These are phyloP conservation scores for Oxytropis ochrocephala DNA, from an alignment of 306 rosid species.

Conservation along the genomic window DNA sequence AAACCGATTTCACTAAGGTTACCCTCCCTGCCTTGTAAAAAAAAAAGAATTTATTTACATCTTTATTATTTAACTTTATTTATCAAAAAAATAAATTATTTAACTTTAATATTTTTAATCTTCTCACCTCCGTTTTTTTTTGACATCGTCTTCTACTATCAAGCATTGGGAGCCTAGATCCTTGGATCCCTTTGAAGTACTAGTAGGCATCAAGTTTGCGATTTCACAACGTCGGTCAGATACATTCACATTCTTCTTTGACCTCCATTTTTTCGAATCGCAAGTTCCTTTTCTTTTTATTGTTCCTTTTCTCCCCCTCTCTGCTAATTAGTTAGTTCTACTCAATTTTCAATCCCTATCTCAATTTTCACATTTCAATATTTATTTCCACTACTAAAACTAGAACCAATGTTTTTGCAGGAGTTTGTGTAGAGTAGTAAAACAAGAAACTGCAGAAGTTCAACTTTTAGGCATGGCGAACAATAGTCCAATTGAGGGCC, in stretches of 20 bases:
- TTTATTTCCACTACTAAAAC: background rate
- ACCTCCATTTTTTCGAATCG: background rate
- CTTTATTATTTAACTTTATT: no score
- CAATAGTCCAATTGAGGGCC: conserved; percentile 32
- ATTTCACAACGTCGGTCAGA: background rate
- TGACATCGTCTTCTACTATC: no score
- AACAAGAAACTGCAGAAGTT: conserved; percentile 5
- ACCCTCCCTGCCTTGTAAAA: no score
- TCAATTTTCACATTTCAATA: background rate
- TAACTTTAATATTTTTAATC: no score
- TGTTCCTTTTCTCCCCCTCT: background rate
- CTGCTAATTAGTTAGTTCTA: background rate
- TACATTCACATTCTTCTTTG: background rate
- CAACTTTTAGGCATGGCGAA: conserved; percentile 29
- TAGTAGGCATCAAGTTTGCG: background rate
- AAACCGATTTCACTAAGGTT: no score
- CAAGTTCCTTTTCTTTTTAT: background rate
- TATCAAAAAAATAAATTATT: no score
- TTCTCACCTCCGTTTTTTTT: no score
- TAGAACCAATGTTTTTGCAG: conserved; percentile 28
- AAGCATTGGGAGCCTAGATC: no score
- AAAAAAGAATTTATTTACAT: no score
- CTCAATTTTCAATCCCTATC: background rate
- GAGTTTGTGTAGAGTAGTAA: conserved; percentile 5
- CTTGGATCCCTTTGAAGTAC: conserved; percentile 1